Base-by-base conservation (phyloP, 106 monocot genomes). In the Xerophyta viscosa region DNA sequence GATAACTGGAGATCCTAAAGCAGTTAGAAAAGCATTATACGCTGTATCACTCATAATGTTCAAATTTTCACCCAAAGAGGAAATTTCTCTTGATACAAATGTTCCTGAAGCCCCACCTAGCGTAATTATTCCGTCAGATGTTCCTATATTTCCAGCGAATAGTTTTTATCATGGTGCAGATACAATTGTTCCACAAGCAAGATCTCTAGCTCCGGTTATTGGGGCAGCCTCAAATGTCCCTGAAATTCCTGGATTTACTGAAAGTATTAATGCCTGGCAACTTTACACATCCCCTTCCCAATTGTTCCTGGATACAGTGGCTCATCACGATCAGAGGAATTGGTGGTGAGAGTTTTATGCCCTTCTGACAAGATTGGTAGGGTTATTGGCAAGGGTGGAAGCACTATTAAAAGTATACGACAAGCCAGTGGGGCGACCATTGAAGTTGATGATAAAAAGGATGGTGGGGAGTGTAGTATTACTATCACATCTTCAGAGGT, bases 381-480 rank as follows among this genome's bases (percentile, higher is more conserved):
- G 50, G 94, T 96, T 50, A 96, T 96, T 65, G 94, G 94, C 20
- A 96, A 84, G 54, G 88, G 81, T 24, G 94, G 94, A 22, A 78
- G 69, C 33, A 70, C 81, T 11, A 81, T 96, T 12, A 96, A 79
- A 71, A 72, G 25, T 67, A 54, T 96, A 57, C 74, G 94, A 55
- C 77, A 88, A 55, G 31, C 68, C 18, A 96, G 74, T 68, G 88
- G 88, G 65, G 81, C 94, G 24, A 62, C 70, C 30, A 49, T 96
- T 60, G 88, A 88, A 69, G 83, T 96, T 53, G 94, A 96, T 76
- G 88, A 96, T 60, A 71, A 52, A 50, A 88, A 84, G 60, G 68
- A 71, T 43, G 69, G 33, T 18, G 84, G 84, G 18, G 88, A 81
- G 36, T 85, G 88, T 48, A 20, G 88, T 22, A 82, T 96, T 28